Percentiles rank a stretch among this genome's conserved stretches.
Conservation (phyloP, 441 rosid genomes). For the Theobroma grandiflorum region DNA sequence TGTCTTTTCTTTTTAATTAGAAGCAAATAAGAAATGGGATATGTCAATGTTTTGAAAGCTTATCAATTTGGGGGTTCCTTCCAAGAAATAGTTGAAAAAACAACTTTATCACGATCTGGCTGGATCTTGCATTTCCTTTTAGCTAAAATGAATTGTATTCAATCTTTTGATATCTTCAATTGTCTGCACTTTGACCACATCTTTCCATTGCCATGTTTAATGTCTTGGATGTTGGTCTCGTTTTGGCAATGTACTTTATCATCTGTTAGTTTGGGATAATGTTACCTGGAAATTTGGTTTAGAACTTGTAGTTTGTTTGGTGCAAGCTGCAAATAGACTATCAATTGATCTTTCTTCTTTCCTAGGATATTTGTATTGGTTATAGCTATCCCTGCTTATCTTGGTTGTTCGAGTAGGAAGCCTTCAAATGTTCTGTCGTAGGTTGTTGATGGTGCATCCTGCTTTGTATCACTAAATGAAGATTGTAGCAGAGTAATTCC, state of each 20-base stretch:
- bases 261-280: background rate
- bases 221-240: conserved; percentile 3
- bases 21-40: background rate
- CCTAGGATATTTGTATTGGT: background rate
- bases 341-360: background rate
- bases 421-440: conserved; percentile 5
- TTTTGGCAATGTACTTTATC: background rate
- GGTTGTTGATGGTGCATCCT: background rate
- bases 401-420: background rate
- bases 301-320: background rate
- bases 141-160: background rate
- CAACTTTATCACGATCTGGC: background rate
- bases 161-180: background rate
- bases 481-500: conserved; percentile 9
- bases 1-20: no score
- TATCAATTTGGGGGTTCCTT: background rate
- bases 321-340: background rate
- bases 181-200: conserved; percentile 8
- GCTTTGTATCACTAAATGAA: background rate
- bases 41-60: background rate
- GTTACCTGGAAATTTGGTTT: background rate
- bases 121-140: background rate
- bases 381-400: background rate
- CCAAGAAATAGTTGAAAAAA: background rate
- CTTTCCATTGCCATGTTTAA: conserved; percentile 4